Percentiles rank a stretch among this genome's conserved stretches.
phyloP scores from a whole-genome alignment of 129 eudicot genomes.

The sunflower (Helianthus annuus) region DNA sequence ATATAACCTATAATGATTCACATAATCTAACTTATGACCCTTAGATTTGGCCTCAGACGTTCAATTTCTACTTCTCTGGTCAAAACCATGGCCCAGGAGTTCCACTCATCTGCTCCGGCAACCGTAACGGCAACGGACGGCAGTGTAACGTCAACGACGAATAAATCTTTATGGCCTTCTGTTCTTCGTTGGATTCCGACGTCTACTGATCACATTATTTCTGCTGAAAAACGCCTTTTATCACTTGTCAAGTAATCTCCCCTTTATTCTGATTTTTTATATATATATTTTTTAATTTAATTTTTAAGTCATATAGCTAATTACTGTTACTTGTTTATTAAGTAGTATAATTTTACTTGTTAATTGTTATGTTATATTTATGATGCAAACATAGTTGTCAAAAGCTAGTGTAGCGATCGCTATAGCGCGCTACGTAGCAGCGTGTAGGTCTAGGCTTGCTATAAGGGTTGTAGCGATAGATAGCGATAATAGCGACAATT shows the following conservation, averaged over 20 bases:
- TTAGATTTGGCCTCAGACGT: slow-evolving; percentile 30
- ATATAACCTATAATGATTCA: background rate
- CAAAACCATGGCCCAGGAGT: slow-evolving; percentile 57
- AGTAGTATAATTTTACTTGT: background rate
- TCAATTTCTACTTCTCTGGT: slow-evolving; percentile 21
- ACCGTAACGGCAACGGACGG: slow-evolving; percentile 7
- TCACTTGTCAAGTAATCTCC: slow-evolving; percentile 70
- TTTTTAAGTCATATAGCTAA: background rate
- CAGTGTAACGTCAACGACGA: slow-evolving; percentile 16
- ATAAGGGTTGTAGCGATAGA: too few relatives aligned
- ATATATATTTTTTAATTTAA: background rate
- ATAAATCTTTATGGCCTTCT: slow-evolving; percentile 61
- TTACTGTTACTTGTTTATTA: background rate
- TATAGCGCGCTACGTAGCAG: too few relatives aligned
- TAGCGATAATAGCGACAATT: too few relatives aligned
- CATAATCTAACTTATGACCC: slow-evolving; percentile 32
- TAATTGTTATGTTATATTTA: too few relatives aligned
- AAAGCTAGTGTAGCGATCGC: too few relatives aligned
- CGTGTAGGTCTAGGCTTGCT: too few relatives aligned
- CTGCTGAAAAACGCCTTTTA: slow-evolving; percentile 91
- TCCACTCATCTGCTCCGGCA: slow-evolving; percentile 37
- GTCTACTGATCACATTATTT: slow-evolving; percentile 83
- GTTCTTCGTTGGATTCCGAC: slow-evolving; percentile 91
- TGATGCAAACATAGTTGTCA: too few relatives aligned
- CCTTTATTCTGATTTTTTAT: background rate